phyloP scores from a whole-genome alignment of 176 grass and related monocot species.

The Oryza officinalis region DNA sequence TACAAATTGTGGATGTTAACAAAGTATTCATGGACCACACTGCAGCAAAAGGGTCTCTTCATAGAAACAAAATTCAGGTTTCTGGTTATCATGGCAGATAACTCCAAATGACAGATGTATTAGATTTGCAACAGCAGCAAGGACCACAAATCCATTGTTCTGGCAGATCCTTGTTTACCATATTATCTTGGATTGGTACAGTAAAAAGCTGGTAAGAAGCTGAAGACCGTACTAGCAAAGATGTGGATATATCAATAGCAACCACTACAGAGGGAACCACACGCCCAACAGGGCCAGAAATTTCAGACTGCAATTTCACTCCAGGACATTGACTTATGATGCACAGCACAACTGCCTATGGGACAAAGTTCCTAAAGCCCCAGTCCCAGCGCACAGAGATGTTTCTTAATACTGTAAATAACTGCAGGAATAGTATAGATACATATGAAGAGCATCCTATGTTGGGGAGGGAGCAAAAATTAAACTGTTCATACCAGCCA shows the following conservation, averaged over 20 bases:
- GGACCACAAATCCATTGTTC: conserved; percentile 42
- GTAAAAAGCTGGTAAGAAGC: conserved; percentile 49
- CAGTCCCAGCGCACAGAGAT: conserved; percentile 26
- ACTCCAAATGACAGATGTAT: conserved; percentile 47
- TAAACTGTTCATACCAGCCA: background rate
- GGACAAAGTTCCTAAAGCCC: conserved; percentile 25
- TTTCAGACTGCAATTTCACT: conserved; percentile 41
- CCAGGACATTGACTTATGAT: conserved; percentile 32
- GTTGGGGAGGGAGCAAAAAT: conserved; percentile 28
- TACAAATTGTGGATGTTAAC: background rate
- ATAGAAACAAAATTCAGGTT: conserved; percentile 39
- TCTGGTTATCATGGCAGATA: conserved; percentile 16
- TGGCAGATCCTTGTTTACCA: conserved; percentile 57
- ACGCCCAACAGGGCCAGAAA: conserved; percentile 40
- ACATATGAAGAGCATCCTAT: conserved; percentile 51
- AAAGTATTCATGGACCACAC: conserved; percentile 24
- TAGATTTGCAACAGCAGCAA: conserved; percentile 35
- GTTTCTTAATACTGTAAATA: conserved; percentile 27
- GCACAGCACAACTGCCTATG: conserved; percentile 11
- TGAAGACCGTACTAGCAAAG: conserved; percentile 38
- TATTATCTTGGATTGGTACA: conserved; percentile 46
- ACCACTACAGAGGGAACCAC: conserved; percentile 42
- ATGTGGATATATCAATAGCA: conserved; percentile 62
- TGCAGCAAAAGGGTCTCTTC: conserved; percentile 8
- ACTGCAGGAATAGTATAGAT: conserved; percentile 24